These are phyloP conservation scores for Wickerhamomyces sydowiorum DNA, from an alignment of 805 yeast genomes.

Conservation along the genomic window DNA sequence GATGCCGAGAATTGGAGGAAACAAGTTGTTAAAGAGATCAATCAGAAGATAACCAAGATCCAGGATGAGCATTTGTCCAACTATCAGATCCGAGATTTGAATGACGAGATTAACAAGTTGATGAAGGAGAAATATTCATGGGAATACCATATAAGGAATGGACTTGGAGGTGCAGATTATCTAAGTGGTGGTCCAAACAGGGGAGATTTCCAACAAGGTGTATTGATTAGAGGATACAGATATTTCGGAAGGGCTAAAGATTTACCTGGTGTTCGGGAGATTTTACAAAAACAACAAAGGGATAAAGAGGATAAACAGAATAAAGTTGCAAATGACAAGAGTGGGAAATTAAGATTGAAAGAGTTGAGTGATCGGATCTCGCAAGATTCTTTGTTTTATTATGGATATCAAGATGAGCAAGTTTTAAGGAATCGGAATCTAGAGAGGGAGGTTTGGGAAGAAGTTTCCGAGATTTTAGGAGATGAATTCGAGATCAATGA, in stretches of 20 bases:
- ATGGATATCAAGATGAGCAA: conserved; percentile 37
- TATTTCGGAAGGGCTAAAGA: conserved; percentile 85
- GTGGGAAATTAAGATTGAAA: conserved; percentile 17
- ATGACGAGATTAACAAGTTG: conserved; percentile 65
- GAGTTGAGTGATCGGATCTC: conserved; percentile 16
- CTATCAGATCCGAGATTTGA: conserved; percentile 60
- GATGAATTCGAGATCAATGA: conserved; percentile 4
- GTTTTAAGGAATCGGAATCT: conserved; percentile 2
- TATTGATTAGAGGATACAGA: conserved; percentile 24
- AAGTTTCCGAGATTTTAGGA: conserved; percentile 10
- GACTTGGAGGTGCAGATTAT: conserved; percentile 72
- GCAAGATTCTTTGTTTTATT: conserved; percentile 32
- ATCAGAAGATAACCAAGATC: conserved; percentile 51
- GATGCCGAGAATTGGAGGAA: conserved; percentile 71
- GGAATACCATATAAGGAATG: conserved; percentile 62
- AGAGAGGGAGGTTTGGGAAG: conserved; percentile 6
- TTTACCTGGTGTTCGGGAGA: conserved; percentile 60
- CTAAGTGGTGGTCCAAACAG: conserved; percentile 21
- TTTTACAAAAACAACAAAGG: conserved; percentile 31
- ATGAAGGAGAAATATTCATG: conserved; percentile 66
- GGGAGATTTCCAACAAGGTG: conserved; percentile 11
- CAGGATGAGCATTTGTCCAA: conserved; percentile 59
- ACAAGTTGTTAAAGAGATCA: conserved; percentile 58
- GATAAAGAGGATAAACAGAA: conserved; percentile 15
- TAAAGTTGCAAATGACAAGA: conserved; percentile 11